A percentile compares a stretch with the other conserved stretches of the same genome.
Evolutionary conservation across 495 filamentous ascomycete species (phyloP).

Genomic region (Astrothelium subdiscretum): DNA sequence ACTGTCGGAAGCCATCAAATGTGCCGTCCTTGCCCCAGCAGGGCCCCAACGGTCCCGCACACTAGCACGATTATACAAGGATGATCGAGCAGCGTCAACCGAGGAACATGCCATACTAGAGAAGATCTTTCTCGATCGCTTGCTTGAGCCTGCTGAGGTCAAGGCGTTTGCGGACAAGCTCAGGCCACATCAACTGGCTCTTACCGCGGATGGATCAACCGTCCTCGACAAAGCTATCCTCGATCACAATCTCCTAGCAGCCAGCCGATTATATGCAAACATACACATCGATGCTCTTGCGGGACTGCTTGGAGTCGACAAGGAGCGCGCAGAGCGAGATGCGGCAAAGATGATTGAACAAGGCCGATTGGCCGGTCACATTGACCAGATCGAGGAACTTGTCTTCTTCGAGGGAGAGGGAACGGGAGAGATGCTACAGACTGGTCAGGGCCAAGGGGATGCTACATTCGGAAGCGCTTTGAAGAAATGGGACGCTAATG

Average conservation of each 20-base stretch:
- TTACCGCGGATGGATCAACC: conserved; percentile 77
- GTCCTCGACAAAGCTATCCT: conserved; percentile 91
- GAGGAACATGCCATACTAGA: conserved; percentile 83
- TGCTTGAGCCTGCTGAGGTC: conserved; percentile 71
- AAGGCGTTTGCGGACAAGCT: conserved; percentile 71
- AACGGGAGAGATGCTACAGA: conserved; percentile 47
- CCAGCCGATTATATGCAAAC: conserved; percentile 78
- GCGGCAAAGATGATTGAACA: conserved; percentile 95
- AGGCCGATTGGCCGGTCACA: conserved; percentile 69
- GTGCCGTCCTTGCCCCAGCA: conserved; percentile 87
- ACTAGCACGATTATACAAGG: conserved; percentile 80
- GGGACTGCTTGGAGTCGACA: conserved; percentile 61
- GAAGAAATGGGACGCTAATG: conserved; percentile 78
- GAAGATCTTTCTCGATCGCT: conserved; percentile 92
- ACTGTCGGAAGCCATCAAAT: conserved; percentile 78
- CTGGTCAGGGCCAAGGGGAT: conserved; percentile 43
- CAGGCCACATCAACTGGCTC: conserved; percentile 77
- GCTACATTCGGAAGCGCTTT: conserved; percentile 49
- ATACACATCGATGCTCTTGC: conserved; percentile 73
- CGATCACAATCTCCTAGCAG: conserved; percentile 87
- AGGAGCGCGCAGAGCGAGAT: conserved; percentile 77
- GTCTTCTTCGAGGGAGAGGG: conserved; percentile 74
- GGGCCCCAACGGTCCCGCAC: conserved; percentile 72
- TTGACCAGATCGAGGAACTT: conserved; percentile 85
- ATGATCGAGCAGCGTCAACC: conserved; percentile 66